Evolutionary conservation across 2,329 filamentous ascomycete genomes (phyloP).

Genomic region (Colletotrichum gloeosporioides): DNA sequence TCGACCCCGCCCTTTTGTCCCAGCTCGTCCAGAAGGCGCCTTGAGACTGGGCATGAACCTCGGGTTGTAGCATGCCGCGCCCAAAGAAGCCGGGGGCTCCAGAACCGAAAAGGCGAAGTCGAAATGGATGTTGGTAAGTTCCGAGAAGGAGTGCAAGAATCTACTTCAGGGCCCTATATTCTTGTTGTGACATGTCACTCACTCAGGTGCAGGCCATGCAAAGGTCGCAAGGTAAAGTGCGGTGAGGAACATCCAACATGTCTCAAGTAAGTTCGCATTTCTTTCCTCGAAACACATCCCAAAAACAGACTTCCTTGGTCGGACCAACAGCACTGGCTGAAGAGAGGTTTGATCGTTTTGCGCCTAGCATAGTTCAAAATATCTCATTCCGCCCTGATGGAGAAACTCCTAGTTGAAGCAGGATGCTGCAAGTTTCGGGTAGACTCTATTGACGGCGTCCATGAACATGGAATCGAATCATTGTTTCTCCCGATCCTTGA

Average conservation of each 20-base stretch:
- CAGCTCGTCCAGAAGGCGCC: neutral
- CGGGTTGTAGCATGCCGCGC: constrained; percentile 41
- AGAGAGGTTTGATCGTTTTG: neutral
- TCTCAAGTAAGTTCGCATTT: constrained; percentile 54
- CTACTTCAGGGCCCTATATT: neutral
- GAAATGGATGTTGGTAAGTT: constrained; percentile 51
- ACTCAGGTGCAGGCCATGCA: constrained; percentile 72
- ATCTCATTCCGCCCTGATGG: neutral
- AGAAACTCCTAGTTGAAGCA: neutral
- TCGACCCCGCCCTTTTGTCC: constrained; percentile 14
- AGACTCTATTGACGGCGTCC: neutral
- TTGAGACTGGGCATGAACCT: neutral
- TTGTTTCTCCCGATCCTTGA: neutral
- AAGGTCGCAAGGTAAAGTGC: constrained; percentile 76
- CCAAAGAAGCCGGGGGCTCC: constrained; percentile 46
- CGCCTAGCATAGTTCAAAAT: neutral
- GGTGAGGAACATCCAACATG: constrained; percentile 79
- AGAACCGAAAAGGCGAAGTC: constrained; percentile 49
- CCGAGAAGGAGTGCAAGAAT: neutral
- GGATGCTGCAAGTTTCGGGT: neutral
- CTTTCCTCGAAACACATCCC: neutral
- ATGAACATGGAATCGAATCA: neutral
- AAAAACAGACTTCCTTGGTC: neutral
- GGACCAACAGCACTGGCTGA: neutral
- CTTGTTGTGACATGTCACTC: neutral